phyloP scores from a whole-genome alignment of 345 rosid species.

The Reutealis trisperma region DNA sequence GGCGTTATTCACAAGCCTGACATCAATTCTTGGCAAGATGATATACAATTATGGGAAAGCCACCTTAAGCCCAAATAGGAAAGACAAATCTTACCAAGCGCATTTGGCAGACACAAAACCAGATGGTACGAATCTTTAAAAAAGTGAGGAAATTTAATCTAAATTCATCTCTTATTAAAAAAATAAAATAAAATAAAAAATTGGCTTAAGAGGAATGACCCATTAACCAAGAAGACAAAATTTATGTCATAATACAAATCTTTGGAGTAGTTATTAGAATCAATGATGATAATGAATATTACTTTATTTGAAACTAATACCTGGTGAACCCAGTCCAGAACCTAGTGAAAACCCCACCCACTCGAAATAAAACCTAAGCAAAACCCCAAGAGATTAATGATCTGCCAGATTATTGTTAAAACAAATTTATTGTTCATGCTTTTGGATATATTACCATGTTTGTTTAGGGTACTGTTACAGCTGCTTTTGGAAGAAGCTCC shows the following conservation, averaged over 20 bases:
- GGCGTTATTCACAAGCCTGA: background rate
- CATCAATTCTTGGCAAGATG: background rate
- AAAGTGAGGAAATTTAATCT: background rate
- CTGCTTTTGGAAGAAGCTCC: background rate
- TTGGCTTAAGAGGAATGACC: background rate
- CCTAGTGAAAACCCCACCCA: background rate
- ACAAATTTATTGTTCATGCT: background rate
- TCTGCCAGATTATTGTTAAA: background rate
- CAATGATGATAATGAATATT: background rate
- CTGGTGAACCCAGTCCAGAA: background rate
- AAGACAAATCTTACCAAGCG: background rate
- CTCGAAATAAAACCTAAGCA: background rate
- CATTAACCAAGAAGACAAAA: background rate
- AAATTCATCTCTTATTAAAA: background rate
- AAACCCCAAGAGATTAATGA: background rate
- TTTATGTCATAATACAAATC: background rate
- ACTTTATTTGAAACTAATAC: background rate
- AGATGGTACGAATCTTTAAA: background rate
- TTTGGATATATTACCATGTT: background rate
- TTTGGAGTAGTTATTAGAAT: background rate
- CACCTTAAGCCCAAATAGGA: background rate
- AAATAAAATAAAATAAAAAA: background rate
- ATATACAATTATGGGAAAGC: background rate
- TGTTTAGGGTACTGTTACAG: background rate
- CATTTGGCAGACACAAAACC: background rate